These are phyloP conservation scores for Pythium volutum DNA, from an alignment of 352 stramenopile genomes.

Conservation along the genomic window DNA sequence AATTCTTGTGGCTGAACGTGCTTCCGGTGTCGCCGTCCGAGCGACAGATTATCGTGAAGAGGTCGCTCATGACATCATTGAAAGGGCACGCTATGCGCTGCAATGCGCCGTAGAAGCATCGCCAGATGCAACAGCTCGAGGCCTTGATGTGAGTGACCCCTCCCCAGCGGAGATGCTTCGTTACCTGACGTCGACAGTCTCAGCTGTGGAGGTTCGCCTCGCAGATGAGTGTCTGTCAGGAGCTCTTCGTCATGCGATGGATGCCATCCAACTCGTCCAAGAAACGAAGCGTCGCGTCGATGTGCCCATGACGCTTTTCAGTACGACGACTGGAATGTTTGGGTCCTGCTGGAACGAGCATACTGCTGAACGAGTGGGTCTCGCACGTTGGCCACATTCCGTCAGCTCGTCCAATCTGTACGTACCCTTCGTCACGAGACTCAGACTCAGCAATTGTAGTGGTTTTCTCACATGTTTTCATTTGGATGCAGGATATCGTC, in stretches of 20 bases:
- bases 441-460: neutral
- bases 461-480: neutral
- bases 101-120: neutral
- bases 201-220: slow-evolving; percentile 4
- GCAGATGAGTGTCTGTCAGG: slow-evolving; percentile 1
- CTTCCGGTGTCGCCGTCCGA: neutral
- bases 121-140: neutral
- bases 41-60: neutral
- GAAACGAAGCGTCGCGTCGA: neutral
- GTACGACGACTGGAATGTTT: slow-evolving; percentile 1
- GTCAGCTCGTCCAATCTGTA: neutral
- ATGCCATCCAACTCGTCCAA: slow-evolving; percentile 11
- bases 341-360: slow-evolving; percentile 2
- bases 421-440: neutral
- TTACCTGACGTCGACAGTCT: slow-evolving; percentile 12
- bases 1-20: slow-evolving; percentile 19
- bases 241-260: neutral
- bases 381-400: neutral
- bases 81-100: slow-evolving; percentile 12
- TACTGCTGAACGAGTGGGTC: neutral
- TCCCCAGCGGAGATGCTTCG: neutral
- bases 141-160: neutral
- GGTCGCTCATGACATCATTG: slow-evolving; percentile 4
- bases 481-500: neutral
- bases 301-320: neutral